Evolutionary conservation across 169 alveolate species (phyloP).

Genomic region (Plasmodium malariae): DNA sequence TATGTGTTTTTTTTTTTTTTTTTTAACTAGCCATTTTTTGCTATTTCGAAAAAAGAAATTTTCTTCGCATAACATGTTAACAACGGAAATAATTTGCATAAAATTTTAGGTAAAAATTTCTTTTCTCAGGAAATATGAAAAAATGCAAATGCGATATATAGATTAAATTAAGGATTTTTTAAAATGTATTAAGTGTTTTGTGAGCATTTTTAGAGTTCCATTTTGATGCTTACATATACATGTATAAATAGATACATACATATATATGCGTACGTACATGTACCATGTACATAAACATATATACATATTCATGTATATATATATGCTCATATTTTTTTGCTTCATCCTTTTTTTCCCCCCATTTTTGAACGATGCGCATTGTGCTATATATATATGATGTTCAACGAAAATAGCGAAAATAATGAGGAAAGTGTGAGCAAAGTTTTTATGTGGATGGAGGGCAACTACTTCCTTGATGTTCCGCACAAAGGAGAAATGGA

Average conservation of each 20-base stretch:
- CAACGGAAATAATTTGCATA: background rate
- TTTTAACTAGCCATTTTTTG: background rate
- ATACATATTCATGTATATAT: no score
- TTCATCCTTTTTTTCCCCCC: conserved; percentile 2
- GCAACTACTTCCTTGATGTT: background rate
- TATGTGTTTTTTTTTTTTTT: no score
- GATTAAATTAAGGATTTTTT: no score
- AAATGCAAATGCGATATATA: background rate
- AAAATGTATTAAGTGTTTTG: no score
- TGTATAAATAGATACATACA: no score
- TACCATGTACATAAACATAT: no score
- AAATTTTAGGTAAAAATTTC: background rate
- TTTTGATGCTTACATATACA: no score
- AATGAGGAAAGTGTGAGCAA: conserved; percentile 5
- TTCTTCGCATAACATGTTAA: background rate
- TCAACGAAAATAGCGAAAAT: conserved; percentile 2
- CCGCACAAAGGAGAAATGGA: conserved; percentile 1
- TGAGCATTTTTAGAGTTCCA: no score
- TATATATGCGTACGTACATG: no score
- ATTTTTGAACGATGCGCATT: conserved; percentile 2
- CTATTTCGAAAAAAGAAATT: background rate
- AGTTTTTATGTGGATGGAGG: background rate
- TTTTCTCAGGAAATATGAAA: background rate
- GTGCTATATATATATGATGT: conserved; percentile 2
- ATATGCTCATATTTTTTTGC: background rate